Percentiles rank a stretch among this genome's conserved stretches.
These are phyloP conservation scores for Hypomontagnella submonticulosa DNA, from an alignment of 495 filamentous ascomycete species.

Conservation along the genomic window DNA sequence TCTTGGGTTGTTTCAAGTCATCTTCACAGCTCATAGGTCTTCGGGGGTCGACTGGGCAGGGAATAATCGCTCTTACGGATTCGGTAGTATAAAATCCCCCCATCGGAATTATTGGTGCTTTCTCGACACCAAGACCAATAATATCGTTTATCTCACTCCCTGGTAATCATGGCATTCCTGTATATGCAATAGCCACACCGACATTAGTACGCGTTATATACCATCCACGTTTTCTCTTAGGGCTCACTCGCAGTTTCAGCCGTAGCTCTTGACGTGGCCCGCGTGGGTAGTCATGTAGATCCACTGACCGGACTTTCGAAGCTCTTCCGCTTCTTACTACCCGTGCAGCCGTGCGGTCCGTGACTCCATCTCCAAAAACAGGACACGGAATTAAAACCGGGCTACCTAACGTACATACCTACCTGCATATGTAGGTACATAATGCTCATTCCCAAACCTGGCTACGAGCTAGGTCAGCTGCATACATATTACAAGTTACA, in stretches of 20 bases:
- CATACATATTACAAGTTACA: background rate
- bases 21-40: constrained; percentile 19
- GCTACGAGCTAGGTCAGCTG: background rate
- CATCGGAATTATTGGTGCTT: constrained; percentile 11
- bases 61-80: constrained; percentile 31
- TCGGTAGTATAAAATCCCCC: constrained; percentile 21
- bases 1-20: constrained; percentile 39
- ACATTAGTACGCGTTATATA: constrained; percentile 32
- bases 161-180: constrained; percentile 15
- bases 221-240: constrained; percentile 33
- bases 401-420: background rate
- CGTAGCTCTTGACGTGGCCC: constrained; percentile 37
- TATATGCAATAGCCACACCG: constrained; percentile 34
- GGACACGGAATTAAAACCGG: constrained; percentile 7
- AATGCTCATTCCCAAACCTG: background rate
- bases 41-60: constrained; percentile 18
- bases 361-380: constrained; percentile 24
- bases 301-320: constrained; percentile 18
- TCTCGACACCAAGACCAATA: constrained; percentile 10
- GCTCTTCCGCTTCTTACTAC: constrained; percentile 24
- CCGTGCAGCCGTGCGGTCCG: constrained; percentile 15
- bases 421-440: constrained; percentile 8
- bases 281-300: constrained; percentile 24
- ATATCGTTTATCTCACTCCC: constrained; percentile 17
- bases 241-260: constrained; percentile 42